phyloP scores from a whole-genome alignment of 768 basidiomycete genomes.

The Leccinellum albellum region DNA sequence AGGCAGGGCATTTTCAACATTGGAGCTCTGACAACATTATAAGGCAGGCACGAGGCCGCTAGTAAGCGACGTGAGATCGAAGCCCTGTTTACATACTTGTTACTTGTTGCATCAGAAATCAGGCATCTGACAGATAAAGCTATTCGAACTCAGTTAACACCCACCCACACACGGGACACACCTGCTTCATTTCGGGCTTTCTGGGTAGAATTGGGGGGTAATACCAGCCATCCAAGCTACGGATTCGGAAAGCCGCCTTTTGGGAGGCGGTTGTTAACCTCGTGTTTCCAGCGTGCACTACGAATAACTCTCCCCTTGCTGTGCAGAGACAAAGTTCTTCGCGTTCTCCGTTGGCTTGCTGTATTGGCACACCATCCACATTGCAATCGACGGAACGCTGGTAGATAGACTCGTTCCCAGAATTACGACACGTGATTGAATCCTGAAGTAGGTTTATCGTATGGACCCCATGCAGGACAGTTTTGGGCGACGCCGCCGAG shows the following conservation, averaged over 20 bases:
- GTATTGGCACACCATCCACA: not conserved
- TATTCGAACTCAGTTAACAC: conserved; percentile 20
- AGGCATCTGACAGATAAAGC: conserved; percentile 13
- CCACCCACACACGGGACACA: not conserved
- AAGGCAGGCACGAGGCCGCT: conserved; percentile 33
- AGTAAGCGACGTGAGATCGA: conserved; percentile 34
- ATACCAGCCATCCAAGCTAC: not conserved
- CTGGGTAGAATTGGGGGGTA: conserved; percentile 20
- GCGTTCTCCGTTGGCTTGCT: conserved; percentile 14
- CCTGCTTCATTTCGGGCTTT: conserved; percentile 26
- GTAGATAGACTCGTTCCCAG: not conserved
- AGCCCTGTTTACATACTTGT: conserved; percentile 18
- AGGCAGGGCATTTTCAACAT: conserved; percentile 19
- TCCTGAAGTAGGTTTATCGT: not conserved
- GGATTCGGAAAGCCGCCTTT: conserved; percentile 11
- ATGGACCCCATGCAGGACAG: not conserved
- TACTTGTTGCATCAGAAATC: conserved; percentile 13
- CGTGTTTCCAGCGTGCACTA: conserved; percentile 25
- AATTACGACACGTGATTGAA: not conserved
- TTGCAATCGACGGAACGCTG: not conserved
- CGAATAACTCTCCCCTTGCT: conserved; percentile 2
- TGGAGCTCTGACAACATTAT: conserved; percentile 27
- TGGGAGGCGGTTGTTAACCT: conserved; percentile 17
- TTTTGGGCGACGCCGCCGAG: not conserved
- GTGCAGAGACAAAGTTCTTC: conserved; percentile 6